phyloP scores from a whole-genome alignment of 495 filamentous ascomycete species.

The Halenospora varia region DNA sequence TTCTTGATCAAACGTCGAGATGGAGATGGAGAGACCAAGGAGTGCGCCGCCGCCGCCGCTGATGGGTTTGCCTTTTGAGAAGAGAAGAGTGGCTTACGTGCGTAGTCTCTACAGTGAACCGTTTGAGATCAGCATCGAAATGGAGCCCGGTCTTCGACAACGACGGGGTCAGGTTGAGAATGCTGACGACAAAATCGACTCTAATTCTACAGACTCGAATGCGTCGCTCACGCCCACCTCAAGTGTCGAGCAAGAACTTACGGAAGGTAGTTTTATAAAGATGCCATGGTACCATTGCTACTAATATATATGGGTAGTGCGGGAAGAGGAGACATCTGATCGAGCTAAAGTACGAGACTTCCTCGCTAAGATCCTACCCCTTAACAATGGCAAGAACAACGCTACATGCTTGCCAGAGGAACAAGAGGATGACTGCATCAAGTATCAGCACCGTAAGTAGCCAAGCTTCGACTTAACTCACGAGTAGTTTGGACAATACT shows the following conservation, averaged over 20 bases:
- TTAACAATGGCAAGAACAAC: no score
- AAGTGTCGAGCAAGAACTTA: neutral
- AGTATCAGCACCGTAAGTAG: constrained; percentile 1
- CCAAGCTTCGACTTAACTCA: neutral
- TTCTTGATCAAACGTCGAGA: neutral
- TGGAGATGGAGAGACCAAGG: neutral
- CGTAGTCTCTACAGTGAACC: neutral
- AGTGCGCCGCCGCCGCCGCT: neutral
- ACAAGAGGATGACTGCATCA: neutral
- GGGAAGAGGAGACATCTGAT: no score
- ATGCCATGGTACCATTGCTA: no score
- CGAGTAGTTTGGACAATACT: neutral
- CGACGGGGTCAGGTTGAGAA: neutral
- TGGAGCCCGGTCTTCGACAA: neutral
- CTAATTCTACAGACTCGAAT: neutral
- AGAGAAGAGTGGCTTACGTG: neutral
- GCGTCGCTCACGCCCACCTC: neutral
- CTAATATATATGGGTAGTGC: no score
- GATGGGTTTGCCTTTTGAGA: neutral
- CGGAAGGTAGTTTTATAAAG: no score
- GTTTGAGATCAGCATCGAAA: neutral
- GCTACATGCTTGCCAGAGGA: neutral
- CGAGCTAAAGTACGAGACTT: no score
- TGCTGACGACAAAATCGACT: no score
- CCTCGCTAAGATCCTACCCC: no score